These are phyloP conservation scores for Xylariaceae sp. DNA, from an alignment of 2,329 filamentous ascomycete species.

Conservation along the genomic window DNA sequence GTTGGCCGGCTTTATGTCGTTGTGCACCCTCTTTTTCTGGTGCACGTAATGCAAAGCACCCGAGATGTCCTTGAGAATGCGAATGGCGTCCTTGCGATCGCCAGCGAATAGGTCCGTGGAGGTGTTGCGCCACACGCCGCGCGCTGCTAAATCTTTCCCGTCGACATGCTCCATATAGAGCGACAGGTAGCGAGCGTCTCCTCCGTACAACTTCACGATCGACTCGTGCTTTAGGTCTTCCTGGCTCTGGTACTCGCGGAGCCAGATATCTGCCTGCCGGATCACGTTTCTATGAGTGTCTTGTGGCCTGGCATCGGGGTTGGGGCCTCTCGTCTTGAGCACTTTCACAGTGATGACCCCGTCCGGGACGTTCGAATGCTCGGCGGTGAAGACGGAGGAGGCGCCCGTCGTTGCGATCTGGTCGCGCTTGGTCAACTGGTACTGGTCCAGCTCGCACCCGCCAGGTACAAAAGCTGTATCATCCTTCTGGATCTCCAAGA, in stretches of 20 bases:
- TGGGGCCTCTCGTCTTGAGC: slow-evolving; percentile 54
- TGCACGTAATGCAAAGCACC: slow-evolving; percentile 61
- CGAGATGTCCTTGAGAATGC: slow-evolving; percentile 58
- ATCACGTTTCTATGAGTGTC: slow-evolving; percentile 59
- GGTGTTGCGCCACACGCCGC: slow-evolving; percentile 52
- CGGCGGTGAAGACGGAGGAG: slow-evolving; percentile 59
- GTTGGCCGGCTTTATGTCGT: slow-evolving; percentile 65
- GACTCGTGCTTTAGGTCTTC: slow-evolving; percentile 58
- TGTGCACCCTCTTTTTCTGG: slow-evolving; percentile 56
- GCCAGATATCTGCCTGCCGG: slow-evolving; percentile 62
- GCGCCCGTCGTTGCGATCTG: slow-evolving; percentile 59
- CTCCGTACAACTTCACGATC: slow-evolving; percentile 61
- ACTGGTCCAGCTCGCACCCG: slow-evolving; percentile 55
- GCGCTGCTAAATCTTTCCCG: slow-evolving; percentile 55
- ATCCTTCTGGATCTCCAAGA: slow-evolving; percentile 54
- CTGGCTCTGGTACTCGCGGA: slow-evolving; percentile 60
- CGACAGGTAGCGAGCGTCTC: slow-evolving; percentile 61
- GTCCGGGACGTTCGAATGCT: slow-evolving; percentile 55
- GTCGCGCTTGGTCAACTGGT: slow-evolving; percentile 57
- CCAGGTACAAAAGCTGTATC: slow-evolving; percentile 54
- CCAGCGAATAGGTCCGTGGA: slow-evolving; percentile 55
- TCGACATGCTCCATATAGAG: slow-evolving; percentile 66
- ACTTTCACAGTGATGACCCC: slow-evolving; percentile 63
- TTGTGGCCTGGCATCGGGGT: slow-evolving; percentile 47
- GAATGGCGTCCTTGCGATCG: slow-evolving; percentile 49